Evolutionary conservation across 352 stramenopile genomes (phyloP).

Genomic region (Phytophthora idaei): DNA sequence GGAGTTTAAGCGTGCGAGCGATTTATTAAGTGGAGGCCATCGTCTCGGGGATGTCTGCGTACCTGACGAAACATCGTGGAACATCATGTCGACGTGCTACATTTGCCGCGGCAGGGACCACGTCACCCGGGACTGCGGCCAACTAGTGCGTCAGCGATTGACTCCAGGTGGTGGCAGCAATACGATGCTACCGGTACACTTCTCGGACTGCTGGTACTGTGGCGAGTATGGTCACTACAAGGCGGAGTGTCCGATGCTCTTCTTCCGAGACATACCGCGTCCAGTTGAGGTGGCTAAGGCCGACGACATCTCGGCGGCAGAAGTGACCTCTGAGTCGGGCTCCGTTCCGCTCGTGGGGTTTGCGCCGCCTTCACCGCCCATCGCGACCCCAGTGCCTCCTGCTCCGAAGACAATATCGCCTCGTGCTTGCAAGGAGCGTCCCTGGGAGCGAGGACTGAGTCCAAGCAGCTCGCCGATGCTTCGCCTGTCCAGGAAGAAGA

Average conservation of each 20-base stretch:
- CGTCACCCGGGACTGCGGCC: conserved; percentile 59
- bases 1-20: conserved; percentile 69
- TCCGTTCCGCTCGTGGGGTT: conserved; percentile 11
- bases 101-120: conserved; percentile 62
- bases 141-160: conserved; percentile 34
- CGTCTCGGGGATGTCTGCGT: conserved; percentile 64
- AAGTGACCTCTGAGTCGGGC: conserved; percentile 17
- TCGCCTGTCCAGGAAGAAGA: conserved; percentile 66
- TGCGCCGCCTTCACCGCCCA: conserved; percentile 24
- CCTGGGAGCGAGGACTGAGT: conserved; percentile 45
- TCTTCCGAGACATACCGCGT: conserved; percentile 55
- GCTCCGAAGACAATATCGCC: conserved; percentile 21
- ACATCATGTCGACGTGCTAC: conserved; percentile 61
- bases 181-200: conserved; percentile 16
- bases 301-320: conserved; percentile 16
- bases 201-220: conserved; percentile 83
- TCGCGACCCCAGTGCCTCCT: conserved; percentile 21
- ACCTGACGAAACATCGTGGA: conserved; percentile 56
- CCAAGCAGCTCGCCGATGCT: conserved; percentile 33
- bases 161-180: conserved; percentile 13
- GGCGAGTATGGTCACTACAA: conserved; percentile 77
- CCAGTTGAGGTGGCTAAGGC: conserved; percentile 22
- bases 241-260: conserved; percentile 71
- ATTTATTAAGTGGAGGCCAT: conserved; percentile 49
- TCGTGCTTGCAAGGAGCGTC: conserved; percentile 25